A percentile compares a stretch with the other conserved stretches of the same genome.
phyloP scores from a whole-genome alignment of 2,329 filamentous ascomycete genomes.

The Colletotrichum theobromicola region DNA sequence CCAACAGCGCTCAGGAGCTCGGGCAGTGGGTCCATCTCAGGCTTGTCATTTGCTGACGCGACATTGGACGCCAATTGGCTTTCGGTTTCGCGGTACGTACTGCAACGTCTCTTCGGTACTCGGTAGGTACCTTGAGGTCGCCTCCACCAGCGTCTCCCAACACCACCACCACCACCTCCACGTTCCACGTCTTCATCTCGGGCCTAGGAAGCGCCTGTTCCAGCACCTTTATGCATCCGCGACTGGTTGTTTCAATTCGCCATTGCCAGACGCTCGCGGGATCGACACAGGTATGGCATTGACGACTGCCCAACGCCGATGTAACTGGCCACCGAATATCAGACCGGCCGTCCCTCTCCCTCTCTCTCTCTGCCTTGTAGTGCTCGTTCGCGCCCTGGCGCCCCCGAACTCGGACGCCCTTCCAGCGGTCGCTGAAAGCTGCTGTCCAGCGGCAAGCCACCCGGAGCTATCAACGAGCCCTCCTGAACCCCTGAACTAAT shows the following conservation, averaged over 20 bases:
- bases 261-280: not conserved
- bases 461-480: not conserved
- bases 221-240: slow-evolving; percentile 6
- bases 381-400: no score
- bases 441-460: not conserved
- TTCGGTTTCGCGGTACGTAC: not conserved
- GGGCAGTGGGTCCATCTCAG: not conserved
- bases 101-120: not conserved
- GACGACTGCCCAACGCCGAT: slow-evolving; percentile 1
- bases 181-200: not conserved
- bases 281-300: slow-evolving; percentile 16
- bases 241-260: slow-evolving; percentile 4
- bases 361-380: not conserved
- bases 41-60: slow-evolving; percentile 7
- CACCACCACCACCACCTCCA: not conserved
- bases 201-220: slow-evolving; percentile 12
- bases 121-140: not conserved
- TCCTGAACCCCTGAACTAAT: slow-evolving; percentile 10
- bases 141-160: not conserved
- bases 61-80: not conserved
- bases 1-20: slow-evolving; percentile 7
- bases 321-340: not conserved
- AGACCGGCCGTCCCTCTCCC: not conserved
- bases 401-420: not conserved
- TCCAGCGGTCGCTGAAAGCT: not conserved